Conservation (phyloP, 345 rosid species). For the Orychophragmus violaceus region DNA sequence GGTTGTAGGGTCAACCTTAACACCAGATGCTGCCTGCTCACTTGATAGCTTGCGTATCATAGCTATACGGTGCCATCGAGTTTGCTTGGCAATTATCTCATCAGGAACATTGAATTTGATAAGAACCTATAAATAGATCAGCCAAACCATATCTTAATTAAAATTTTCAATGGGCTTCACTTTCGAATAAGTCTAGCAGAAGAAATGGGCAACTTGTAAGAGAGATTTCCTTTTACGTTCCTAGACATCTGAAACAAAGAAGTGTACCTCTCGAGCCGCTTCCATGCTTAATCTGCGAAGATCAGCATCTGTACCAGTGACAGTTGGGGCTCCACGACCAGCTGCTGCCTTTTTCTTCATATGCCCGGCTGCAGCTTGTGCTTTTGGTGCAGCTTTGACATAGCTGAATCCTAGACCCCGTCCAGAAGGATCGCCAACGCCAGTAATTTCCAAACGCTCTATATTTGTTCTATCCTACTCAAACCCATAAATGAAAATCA, state of each 20-base stretch:
- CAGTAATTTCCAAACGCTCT: slow-evolving; percentile 96
- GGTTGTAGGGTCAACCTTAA: slow-evolving; percentile 89
- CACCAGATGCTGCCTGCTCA: slow-evolving; percentile 94
- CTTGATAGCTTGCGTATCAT: slow-evolving; percentile 98
- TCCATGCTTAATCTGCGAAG: slow-evolving; percentile 97
- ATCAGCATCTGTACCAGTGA: slow-evolving; percentile 98
- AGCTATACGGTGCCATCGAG: slow-evolving; percentile 98
- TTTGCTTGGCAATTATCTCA: slow-evolving; percentile 79
- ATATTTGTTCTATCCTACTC: slow-evolving; percentile 87
- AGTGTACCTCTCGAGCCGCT: slow-evolving; percentile 89
- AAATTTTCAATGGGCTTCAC: neutral
- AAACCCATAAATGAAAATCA: slow-evolving; percentile 18
- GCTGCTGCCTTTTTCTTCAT: slow-evolving; percentile 79
- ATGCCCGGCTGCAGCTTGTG: slow-evolving; percentile 68
- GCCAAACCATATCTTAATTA: neutral
- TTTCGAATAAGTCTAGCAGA: neutral
- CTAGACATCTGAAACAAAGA: slow-evolving; percentile 12
- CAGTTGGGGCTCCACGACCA: slow-evolving; percentile 74
- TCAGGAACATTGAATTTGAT: slow-evolving; percentile 89
- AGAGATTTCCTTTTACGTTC: neutral
- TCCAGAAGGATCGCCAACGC: slow-evolving; percentile 99
- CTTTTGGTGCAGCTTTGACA: slow-evolving; percentile 81
- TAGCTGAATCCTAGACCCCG: slow-evolving; percentile 97
- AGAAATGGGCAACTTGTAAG: slow-evolving; percentile 6
- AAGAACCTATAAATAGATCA: slow-evolving; percentile 55